phyloP scores from a whole-genome alignment of 352 stramenopile genomes.

The Phytopythium aichiense region DNA sequence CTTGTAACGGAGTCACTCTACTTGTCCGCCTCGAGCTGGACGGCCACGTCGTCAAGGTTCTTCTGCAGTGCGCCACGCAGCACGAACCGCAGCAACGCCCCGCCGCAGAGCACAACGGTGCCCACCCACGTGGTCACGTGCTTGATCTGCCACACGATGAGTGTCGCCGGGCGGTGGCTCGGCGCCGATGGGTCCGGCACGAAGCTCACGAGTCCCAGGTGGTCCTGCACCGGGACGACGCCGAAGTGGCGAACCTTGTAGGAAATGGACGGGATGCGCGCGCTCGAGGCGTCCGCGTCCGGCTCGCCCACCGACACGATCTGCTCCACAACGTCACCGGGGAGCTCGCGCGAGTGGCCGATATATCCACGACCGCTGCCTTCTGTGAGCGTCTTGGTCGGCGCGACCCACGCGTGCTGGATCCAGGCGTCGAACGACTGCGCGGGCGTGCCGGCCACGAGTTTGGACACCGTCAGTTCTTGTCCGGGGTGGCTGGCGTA shows the following conservation, averaged over 20 bases:
- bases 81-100: constrained; percentile 35
- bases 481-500: constrained; percentile 45
- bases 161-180: constrained; percentile 29
- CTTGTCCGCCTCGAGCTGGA: too few relatives aligned
- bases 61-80: constrained; percentile 25
- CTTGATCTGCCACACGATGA: constrained; percentile 63
- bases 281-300: constrained; percentile 15
- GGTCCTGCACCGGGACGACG: constrained; percentile 36
- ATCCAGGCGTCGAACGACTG: constrained; percentile 51
- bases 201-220: constrained; percentile 54
- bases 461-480: constrained; percentile 34
- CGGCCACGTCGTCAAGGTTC: constrained; percentile 14
- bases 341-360: constrained; percentile 34
- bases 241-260: constrained; percentile 50
- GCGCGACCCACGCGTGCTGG: constrained; percentile 33
- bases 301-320: constrained; percentile 48
- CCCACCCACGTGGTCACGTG: constrained; percentile 40
- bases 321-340: constrained; percentile 46
- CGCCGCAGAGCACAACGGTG: constrained; percentile 49
- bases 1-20: too few relatives aligned
- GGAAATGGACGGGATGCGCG: constrained; percentile 34
- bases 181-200: constrained; percentile 28
- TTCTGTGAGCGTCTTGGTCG: constrained; percentile 23
- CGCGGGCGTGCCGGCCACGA: constrained; percentile 28
- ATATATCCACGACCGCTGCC: constrained; percentile 36